Evolutionary conservation across 352 stramenopile genomes (phyloP).

Genomic region (Phytophthora crassamura): DNA sequence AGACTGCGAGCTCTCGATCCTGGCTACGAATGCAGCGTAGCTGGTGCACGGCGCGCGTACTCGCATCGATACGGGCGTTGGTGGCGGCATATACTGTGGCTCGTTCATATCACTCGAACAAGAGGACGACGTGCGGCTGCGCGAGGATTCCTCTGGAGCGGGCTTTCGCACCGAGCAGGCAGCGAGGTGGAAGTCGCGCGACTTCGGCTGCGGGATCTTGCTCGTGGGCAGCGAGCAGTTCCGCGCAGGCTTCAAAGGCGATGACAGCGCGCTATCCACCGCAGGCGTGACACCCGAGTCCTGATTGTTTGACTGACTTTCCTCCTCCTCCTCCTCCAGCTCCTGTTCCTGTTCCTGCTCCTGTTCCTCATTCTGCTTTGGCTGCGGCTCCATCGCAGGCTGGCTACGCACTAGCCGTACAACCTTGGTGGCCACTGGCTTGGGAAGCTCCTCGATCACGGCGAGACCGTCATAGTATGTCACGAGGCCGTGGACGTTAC

Average conservation of each 20-base stretch:
- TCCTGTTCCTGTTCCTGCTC: background rate
- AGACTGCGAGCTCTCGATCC: constrained; percentile 40
- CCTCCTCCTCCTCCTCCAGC: constrained; percentile 4
- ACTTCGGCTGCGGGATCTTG: constrained; percentile 42
- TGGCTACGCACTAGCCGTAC: constrained; percentile 13
- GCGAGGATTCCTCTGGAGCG: background rate
- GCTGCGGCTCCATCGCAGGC: constrained; percentile 7
- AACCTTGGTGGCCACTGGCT: constrained; percentile 23
- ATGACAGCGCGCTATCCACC: constrained; percentile 2
- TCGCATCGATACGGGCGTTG: constrained; percentile 29
- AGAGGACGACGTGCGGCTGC: constrained; percentile 10
- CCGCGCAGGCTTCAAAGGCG: background rate
- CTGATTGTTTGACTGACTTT: constrained; percentile 24
- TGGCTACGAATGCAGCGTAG: constrained; percentile 39
- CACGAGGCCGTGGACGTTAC: constrained; percentile 36
- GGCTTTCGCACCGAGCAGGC: constrained; percentile 26
- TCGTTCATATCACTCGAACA: constrained; percentile 13
- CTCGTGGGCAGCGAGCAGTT: constrained; percentile 17
- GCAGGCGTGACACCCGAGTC: constrained; percentile 15
- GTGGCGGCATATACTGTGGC: constrained; percentile 21
- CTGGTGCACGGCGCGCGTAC: constrained; percentile 28
- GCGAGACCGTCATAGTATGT: constrained; percentile 42
- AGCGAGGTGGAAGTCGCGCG: constrained; percentile 30
- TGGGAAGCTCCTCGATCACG: constrained; percentile 24
- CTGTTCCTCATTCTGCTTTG: constrained; percentile 6